Evolutionary conservation across 2,329 filamentous ascomycete species (phyloP), one percentile per base, ranked within the genome.

Genomic region (Mycocentrospora acerina): DNA sequence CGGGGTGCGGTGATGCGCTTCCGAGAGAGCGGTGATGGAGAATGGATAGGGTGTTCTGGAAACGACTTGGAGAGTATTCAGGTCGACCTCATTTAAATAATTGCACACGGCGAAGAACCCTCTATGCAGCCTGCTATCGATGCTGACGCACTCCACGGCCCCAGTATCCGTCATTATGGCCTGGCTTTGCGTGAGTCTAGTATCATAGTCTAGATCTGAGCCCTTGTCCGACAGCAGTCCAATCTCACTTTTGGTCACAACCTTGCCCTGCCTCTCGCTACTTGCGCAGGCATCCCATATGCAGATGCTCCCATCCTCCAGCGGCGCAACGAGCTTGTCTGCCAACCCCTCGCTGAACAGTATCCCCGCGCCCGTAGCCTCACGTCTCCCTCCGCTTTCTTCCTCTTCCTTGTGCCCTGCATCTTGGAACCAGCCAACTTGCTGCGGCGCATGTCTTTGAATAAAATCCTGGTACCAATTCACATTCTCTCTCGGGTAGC

Each of bases 401-500:
- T 68, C 59, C 4, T 65, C 59, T 22, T 70, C 31, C 66, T 72
- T 35, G 15, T 57, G 42, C 18, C 57, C 52, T 19, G 85, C 82
- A 37, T 80, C 75, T 59, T 90, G 78, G 28, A 94, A 74, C 90
- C 90, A 96, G 54, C 79, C 84, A 36, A 89, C 73, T 11, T 76
- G 77, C n/a, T 89, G 75, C 0, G 84, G 82, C 1, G 82, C 89
- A 66, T 90, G 78, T 24, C 90, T 79, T 36, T 90, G 88, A 46
- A 94, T 85, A 59, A 90, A 95, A 66, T 96, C 90, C 38, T 86
- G 79, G 64, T 95, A 95, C 85, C 89, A 96, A 32, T 86, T 82
- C 14, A 90, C 75, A 27, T 73, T 74, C 67, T 96, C 90, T 4
- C 69, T 71, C 0, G 82, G 79, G 48, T 85, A 89, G 0, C 80